These are phyloP conservation scores for Ascobolus immersus DNA, from an alignment of 495 filamentous ascomycete species.

Conservation along the genomic window DNA sequence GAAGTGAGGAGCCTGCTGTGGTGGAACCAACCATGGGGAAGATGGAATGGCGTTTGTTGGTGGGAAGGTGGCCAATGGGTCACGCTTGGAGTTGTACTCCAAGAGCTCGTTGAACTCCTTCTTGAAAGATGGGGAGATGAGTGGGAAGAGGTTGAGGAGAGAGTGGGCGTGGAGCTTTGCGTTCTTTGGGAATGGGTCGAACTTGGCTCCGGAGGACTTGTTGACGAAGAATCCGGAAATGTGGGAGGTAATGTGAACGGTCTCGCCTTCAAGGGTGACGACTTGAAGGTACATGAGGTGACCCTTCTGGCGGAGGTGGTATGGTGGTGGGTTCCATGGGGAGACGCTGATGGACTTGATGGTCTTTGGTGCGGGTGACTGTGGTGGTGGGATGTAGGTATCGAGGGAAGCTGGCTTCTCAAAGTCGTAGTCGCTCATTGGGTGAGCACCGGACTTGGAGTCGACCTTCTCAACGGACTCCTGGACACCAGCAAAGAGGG, in stretches of 20 bases:
- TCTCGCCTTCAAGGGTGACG: slow-evolving; percentile 74
- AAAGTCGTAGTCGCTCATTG: slow-evolving; percentile 49
- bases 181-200: slow-evolving; percentile 60
- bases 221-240: slow-evolving; percentile 92
- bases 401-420: slow-evolving; percentile 36
- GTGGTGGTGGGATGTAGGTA: slow-evolving; percentile 39
- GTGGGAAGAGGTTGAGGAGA: slow-evolving; percentile 48
- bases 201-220: slow-evolving; percentile 69
- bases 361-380: slow-evolving; percentile 51
- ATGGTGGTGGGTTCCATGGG: slow-evolving; percentile 87
- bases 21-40: slow-evolving; percentile 72
- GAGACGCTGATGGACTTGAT: slow-evolving; percentile 72
- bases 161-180: slow-evolving; percentile 63
- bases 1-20: slow-evolving; percentile 31
- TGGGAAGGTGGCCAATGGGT: slow-evolving; percentile 77
- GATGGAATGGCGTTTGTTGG: slow-evolving; percentile 80
- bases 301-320: slow-evolving; percentile 66
- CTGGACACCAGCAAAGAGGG: slow-evolving; percentile 54
- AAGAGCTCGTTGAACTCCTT: slow-evolving; percentile 47
- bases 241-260: slow-evolving; percentile 75
- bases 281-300: slow-evolving; percentile 80
- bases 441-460: slow-evolving; percentile 26
- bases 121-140: slow-evolving; percentile 61
- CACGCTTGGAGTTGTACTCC: slow-evolving; percentile 54
- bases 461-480: slow-evolving; percentile 21